Evolutionary conservation across 2,329 filamentous ascomycete genomes (phyloP), one percentile per base, ranked within the genome.

Genomic region (Chaetomium strumarium): DNA sequence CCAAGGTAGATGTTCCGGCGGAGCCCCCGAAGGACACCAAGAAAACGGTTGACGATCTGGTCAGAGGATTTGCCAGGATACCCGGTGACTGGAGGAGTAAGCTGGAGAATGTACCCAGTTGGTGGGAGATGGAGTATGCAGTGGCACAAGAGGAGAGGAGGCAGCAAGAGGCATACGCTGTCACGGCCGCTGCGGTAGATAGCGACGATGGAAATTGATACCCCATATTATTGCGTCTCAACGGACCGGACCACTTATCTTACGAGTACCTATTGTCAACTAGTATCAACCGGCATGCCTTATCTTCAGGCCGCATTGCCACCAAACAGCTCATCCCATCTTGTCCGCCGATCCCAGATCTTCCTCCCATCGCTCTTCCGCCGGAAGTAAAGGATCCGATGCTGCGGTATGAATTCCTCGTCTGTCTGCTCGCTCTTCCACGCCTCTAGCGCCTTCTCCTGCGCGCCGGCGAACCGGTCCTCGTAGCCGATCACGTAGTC

Each of bases 331-430:
- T 72, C 65, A 62, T 83, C 80, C 45, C 70, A 71, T 58, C 78
- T 75, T 55, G 69, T 72, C 58, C 70, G 71, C 55, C 77, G 68
- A 60, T 84, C 79, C 81, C 81, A 84, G 4, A 83, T 70, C n/a
- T 77, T 64, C 5, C 62, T 63, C 0, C 71, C 72, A 54, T 80
- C 78, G 52, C 72, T 76, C 62, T 66, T 73, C 11, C 75, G 70
- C 64, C 75, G 80, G 61, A 85, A 84, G 63, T 81, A 84, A 51
- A 81, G 63, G 56, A 85, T 81, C 14, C 81, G 72, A 61, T 84
- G 81, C 66, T 84, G 79, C 7, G 82, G 82, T 51, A 85, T 84
- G 60, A 83, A 85, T 64, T 85, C 81, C 54, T 84, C 80, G 57
- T 84, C 77, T 31, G 81, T 83, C 65, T 79, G 76, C 60, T 84